These are phyloP conservation scores for Trichocomaceae sp. DNA, from an alignment of 2,329 filamentous ascomycete genomes.

Conservation along the genomic window DNA sequence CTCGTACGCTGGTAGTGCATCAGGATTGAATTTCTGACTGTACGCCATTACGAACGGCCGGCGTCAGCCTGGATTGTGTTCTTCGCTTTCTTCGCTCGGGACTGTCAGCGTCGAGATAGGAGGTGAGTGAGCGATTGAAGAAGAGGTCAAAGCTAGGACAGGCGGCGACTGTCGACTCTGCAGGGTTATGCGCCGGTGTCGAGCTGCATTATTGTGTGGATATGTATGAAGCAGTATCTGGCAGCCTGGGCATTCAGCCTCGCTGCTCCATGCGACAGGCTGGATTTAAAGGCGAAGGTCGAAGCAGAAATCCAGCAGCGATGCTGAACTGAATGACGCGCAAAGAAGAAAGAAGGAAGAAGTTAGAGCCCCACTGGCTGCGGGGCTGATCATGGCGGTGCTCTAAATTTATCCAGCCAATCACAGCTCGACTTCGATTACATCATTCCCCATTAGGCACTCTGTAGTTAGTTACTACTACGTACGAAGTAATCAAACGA, in stretches of 20 bases:
- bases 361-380: not conserved
- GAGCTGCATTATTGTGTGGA: not conserved
- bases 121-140: not conserved
- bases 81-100: not conserved
- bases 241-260: not conserved
- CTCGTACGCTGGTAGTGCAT: conserved; percentile 78
- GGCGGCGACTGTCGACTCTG: not conserved
- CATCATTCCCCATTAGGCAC: too few species aligned
- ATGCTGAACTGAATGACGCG: not conserved
- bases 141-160: not conserved
- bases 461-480: too few species aligned
- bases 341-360: not conserved
- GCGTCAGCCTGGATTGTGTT: not conserved
- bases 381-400: not conserved
- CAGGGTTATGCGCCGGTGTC: too few species aligned
- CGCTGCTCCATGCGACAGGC: not conserved
- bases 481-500: too few species aligned
- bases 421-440: not conserved
- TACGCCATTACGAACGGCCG: conserved; percentile 65
- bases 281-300: not conserved
- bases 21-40: conserved; percentile 86
- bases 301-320: not conserved
- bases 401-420: not conserved
- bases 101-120: not conserved
- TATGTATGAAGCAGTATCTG: not conserved